Percentiles rank a stretch among this genome's conserved stretches.
Evolutionary conservation across 1,139 yeast genomes (phyloP).

Genomic region (Debaryomyces singareniensis): DNA sequence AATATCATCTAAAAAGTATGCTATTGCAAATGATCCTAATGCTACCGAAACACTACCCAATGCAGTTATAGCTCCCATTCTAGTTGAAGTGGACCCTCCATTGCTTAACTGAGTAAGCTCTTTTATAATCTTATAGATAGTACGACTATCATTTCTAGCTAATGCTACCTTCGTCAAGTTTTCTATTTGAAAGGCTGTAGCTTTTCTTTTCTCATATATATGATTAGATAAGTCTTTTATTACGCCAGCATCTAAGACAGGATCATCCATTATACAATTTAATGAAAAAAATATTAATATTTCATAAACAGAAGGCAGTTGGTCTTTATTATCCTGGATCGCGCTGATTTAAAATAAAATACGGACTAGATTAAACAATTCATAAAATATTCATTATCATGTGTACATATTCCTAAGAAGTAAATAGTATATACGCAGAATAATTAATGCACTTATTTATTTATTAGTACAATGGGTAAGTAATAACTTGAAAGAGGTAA

Average conservation of each 20-base stretch:
- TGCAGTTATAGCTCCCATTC: constrained; percentile 48
- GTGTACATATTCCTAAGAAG: too few species aligned
- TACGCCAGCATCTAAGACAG: constrained; percentile 61
- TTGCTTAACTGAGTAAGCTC: constrained; percentile 39
- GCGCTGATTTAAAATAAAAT: too few species aligned
- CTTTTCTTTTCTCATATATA: constrained; percentile 88
- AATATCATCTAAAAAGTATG: constrained; percentile 71
- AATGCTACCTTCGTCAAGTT: constrained; percentile 69
- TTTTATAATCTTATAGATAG: constrained; percentile 47
- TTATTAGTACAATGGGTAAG: too few species aligned
- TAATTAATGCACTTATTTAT: too few species aligned
- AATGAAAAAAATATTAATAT: too few species aligned
- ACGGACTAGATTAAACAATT: too few species aligned
- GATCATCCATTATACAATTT: constrained; percentile 22
- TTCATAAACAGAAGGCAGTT: too few species aligned
- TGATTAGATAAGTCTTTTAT: constrained; percentile 84
- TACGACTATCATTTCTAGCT: constrained; percentile 59
- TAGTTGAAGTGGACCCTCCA: constrained; percentile 38
- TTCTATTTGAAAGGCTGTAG: constrained; percentile 89
- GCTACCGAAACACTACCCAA: constrained; percentile 47
- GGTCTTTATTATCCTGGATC: too few species aligned
- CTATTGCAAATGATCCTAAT: constrained; percentile 43
- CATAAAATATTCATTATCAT: too few species aligned
- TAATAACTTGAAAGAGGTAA: too few species aligned
- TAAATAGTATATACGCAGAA: too few species aligned